Conservation (phyloP, 176 grass and related monocot genomes). For the Urochloa ruziziensis region DNA sequence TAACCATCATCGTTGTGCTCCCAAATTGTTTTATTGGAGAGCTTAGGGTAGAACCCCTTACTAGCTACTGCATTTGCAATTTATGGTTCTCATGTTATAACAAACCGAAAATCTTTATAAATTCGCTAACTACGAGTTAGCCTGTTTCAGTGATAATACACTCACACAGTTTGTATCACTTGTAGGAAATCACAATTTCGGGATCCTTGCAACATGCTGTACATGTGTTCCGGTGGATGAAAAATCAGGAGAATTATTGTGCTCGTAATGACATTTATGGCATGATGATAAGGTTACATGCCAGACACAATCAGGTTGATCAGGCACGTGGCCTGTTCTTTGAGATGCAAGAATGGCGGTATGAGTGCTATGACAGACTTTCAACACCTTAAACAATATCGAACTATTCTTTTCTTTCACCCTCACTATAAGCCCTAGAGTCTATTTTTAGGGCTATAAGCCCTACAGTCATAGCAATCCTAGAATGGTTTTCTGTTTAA, state of each 20-base stretch:
- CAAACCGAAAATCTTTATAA: not conserved
- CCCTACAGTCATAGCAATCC: not conserved
- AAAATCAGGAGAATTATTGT: constrained; percentile 84
- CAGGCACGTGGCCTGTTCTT: constrained; percentile 92
- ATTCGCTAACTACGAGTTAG: not conserved
- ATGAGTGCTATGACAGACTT: constrained; percentile 27
- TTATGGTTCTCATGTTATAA: not conserved
- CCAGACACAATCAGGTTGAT: constrained; percentile 78
- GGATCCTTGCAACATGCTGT: constrained; percentile 72
- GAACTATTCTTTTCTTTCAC: not conserved
- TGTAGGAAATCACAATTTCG: constrained; percentile 68
- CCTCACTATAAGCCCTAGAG: constrained; percentile 1
- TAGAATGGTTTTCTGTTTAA: not conserved
- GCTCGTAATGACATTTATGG: constrained; percentile 74
- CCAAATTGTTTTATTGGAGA: not conserved
- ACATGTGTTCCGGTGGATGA: constrained; percentile 94
- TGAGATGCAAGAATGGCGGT: constrained; percentile 96
- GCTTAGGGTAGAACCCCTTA: not conserved
- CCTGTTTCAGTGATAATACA: not conserved
- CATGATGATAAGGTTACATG: constrained; percentile 82
- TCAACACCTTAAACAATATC: not conserved
- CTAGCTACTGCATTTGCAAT: not conserved
- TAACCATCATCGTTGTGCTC: not conserved
- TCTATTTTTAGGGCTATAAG: too few species aligned
- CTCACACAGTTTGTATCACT: constrained; percentile 26